Evolutionary conservation across 2,329 filamentous ascomycete species (phyloP).

Genomic region (Didymella sp.): DNA sequence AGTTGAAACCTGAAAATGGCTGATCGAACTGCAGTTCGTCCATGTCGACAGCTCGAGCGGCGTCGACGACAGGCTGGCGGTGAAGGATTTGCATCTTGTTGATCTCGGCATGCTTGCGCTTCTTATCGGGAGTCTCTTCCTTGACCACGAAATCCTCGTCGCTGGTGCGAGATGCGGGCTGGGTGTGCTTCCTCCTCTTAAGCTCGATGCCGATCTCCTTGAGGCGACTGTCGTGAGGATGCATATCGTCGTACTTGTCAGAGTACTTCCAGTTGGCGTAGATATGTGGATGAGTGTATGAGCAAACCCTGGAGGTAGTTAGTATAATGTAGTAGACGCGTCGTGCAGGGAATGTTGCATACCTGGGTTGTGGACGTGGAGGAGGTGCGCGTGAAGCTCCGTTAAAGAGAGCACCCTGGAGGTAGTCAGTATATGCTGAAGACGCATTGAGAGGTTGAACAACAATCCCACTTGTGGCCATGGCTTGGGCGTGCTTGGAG

Average conservation of each 20-base stretch:
- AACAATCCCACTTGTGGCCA: not conserved
- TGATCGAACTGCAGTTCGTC: slow-evolving; percentile 2
- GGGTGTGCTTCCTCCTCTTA: not conserved
- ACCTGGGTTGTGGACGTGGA: not conserved
- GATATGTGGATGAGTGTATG: not conserved
- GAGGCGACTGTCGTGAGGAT: not conserved
- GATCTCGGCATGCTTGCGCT: slow-evolving; percentile 4
- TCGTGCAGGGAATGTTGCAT: not conserved
- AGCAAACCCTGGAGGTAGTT: not conserved
- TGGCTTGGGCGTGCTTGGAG: not conserved
- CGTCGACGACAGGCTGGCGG: not conserved
- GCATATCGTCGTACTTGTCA: not conserved
- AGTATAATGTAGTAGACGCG: not conserved
- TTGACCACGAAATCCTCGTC: not conserved
- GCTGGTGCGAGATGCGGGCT: not conserved
- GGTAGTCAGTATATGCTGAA: not conserved
- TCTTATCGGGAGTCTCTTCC: slow-evolving; percentile 1
- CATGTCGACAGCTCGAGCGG: slow-evolving; percentile 4
- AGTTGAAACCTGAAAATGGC: slow-evolving; percentile 2
- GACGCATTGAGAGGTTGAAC: not conserved
- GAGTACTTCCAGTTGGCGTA: not conserved
- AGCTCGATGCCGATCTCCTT: not conserved
- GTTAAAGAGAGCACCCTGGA: not conserved
- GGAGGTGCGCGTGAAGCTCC: not conserved
- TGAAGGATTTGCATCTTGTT: not conserved